Conservation (phyloP, 306 rosid species). For the Medicago arabica region DNA sequence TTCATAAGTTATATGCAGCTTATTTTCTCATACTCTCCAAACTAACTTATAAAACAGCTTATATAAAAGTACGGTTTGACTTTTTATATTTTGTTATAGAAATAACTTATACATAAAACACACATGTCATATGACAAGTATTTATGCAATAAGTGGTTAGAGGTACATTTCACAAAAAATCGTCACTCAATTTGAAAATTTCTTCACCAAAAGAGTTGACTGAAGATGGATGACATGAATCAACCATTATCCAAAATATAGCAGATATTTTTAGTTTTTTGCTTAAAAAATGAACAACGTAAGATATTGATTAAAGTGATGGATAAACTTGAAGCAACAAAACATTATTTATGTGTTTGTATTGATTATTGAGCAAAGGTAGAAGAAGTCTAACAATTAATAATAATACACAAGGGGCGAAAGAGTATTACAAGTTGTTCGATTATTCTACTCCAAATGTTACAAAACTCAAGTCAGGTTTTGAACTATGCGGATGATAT, state of each 20-base stretch:
- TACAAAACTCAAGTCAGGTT: slow-evolving; percentile 19
- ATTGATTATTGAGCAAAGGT: not conserved
- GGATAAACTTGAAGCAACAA: not conserved
- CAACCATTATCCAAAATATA: not conserved
- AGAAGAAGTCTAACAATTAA: not conserved
- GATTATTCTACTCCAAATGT: not conserved
- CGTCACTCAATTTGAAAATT: not conserved
- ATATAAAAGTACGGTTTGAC: no score
- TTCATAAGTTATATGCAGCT: no score
- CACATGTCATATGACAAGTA: no score
- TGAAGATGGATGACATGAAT: not conserved
- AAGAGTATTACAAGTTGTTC: slow-evolving; percentile 7
- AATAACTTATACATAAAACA: not conserved
- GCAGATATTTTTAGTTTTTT: not conserved
- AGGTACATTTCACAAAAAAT: not conserved
- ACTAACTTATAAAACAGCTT: no score
- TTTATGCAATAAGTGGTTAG: not conserved
- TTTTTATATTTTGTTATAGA: no score
- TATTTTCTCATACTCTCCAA: no score
- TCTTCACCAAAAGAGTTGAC: not conserved
- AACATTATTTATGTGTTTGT: not conserved
- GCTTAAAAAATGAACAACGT: not conserved
- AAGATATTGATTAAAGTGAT: not conserved
- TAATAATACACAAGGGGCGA: not conserved
- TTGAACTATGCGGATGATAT: not conserved